A percentile compares a stretch with the other conserved stretches of the same genome.
phyloP scores from a whole-genome alignment of 2,329 filamentous ascomycete genomes.

The Calonectria pauciramosa region DNA sequence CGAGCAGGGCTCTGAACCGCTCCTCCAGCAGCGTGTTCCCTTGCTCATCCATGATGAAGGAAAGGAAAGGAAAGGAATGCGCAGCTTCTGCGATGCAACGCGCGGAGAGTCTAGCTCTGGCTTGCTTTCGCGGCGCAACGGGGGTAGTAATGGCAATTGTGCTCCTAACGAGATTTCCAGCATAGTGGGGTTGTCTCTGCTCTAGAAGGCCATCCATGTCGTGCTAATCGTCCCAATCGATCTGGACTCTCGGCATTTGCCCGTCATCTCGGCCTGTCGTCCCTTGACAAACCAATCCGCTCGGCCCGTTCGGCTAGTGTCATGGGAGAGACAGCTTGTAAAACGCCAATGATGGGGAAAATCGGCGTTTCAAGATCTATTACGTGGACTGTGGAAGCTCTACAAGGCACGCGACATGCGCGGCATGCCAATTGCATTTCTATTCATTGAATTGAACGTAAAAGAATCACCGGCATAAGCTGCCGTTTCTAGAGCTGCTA shows the following conservation, averaged over 20 bases:
- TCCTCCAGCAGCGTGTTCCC: conserved; percentile 43
- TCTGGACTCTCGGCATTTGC: conserved; percentile 11
- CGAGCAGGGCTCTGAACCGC: conserved; percentile 44
- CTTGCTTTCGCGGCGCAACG: not conserved
- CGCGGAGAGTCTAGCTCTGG: not conserved
- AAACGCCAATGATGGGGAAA: not conserved
- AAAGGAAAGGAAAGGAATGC: too few species aligned
- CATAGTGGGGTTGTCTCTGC: not conserved
- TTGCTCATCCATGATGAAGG: conserved; percentile 26
- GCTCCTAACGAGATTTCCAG: not conserved
- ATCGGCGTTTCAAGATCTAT: not conserved
- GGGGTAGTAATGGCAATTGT: not conserved
- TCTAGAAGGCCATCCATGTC: not conserved
- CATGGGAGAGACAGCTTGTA: not conserved
- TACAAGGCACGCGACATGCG: not conserved
- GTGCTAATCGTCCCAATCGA: not conserved
- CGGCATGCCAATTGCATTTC: not conserved
- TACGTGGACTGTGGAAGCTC: not conserved
- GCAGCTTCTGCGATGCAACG: not conserved
- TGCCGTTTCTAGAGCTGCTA: not conserved
- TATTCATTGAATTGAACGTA: not conserved
- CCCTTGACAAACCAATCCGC: not conserved
- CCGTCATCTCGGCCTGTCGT: not conserved
- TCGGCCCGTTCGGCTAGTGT: conserved; percentile 17
- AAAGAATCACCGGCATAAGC: not conserved